Conservation (phyloP, 2,329 filamentous ascomycete species). For the Huntiella bhutanensis region DNA sequence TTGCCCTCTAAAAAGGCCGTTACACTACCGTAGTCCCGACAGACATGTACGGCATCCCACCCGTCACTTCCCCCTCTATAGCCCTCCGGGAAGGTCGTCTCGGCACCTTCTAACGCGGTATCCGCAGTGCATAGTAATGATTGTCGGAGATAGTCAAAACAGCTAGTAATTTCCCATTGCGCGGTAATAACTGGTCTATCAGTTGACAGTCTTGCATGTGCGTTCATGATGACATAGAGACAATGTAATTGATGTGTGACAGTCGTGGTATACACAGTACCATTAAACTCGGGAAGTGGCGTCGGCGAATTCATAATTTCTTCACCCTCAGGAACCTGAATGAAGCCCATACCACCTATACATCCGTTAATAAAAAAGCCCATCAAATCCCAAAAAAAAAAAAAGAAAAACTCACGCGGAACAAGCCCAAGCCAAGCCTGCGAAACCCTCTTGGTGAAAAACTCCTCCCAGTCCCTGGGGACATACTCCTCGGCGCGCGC, state of each 20-base stretch:
- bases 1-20: conserved; percentile 19
- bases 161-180: conserved; percentile 26
- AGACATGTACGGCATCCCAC: conserved; percentile 25
- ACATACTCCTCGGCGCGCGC: conserved; percentile 20
- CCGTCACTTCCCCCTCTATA: conserved; percentile 22
- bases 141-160: conserved; percentile 29
- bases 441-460: conserved; percentile 20
- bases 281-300: conserved; percentile 17
- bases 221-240: conserved; percentile 20
- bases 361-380: no score
- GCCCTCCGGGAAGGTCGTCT: conserved; percentile 21
- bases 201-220: conserved; percentile 15
- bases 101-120: conserved; percentile 25
- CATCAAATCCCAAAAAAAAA: not conserved
- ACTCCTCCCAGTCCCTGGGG: conserved; percentile 22
- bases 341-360: conserved; percentile 21
- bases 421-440: conserved; percentile 22
- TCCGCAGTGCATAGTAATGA: conserved; percentile 28
- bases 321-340: conserved; percentile 19
- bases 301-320: conserved; percentile 20
- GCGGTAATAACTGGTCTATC: conserved; percentile 8
- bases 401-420: conserved; percentile 15
- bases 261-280: conserved; percentile 23
- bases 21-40: conserved; percentile 21
- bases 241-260: conserved; percentile 28